phyloP scores from a whole-genome alignment of 805 yeast genomes.

The Metschnikowia cubensis region DNA sequence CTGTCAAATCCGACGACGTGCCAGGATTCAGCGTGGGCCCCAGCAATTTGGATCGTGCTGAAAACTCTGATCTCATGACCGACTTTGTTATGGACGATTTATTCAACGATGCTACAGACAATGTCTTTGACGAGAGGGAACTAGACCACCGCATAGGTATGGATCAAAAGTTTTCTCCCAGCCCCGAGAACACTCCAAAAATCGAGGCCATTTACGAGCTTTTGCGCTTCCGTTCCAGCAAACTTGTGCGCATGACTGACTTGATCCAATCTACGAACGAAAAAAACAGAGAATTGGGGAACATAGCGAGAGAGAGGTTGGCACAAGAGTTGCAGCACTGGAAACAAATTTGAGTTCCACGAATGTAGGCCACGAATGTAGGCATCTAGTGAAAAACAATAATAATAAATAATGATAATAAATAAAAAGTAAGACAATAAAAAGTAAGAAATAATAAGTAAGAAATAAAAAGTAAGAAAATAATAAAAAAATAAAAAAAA shows the following conservation, averaged over 20 bases:
- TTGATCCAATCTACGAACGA: background rate
- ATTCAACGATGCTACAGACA: slow-evolving; percentile 17
- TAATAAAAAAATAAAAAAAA: too few species aligned
- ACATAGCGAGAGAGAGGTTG: background rate
- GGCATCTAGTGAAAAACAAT: too few species aligned
- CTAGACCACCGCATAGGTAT: background rate
- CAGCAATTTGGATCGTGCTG: background rate
- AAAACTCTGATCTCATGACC: slow-evolving; percentile 8
- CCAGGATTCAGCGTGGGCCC: background rate
- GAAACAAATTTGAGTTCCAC: background rate
- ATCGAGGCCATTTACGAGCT: background rate
- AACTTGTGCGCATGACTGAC: background rate
- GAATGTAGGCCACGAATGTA: background rate
- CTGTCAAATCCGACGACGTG: background rate
- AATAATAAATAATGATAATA: too few species aligned
- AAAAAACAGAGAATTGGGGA: background rate
- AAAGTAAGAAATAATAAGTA: too few species aligned
- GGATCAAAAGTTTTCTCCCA: background rate
- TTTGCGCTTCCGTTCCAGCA: slow-evolving; percentile 1
- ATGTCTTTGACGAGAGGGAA: slow-evolving; percentile 12
- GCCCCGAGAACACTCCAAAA: background rate
- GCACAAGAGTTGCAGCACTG: slow-evolving; percentile 1
- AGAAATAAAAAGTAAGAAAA: too few species aligned
- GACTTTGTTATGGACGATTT: slow-evolving; percentile 20
- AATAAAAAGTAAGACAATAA: too few species aligned